Conservation (phyloP, 2,329 filamentous ascomycete species). For the Akanthomyces muscarius region DNA sequence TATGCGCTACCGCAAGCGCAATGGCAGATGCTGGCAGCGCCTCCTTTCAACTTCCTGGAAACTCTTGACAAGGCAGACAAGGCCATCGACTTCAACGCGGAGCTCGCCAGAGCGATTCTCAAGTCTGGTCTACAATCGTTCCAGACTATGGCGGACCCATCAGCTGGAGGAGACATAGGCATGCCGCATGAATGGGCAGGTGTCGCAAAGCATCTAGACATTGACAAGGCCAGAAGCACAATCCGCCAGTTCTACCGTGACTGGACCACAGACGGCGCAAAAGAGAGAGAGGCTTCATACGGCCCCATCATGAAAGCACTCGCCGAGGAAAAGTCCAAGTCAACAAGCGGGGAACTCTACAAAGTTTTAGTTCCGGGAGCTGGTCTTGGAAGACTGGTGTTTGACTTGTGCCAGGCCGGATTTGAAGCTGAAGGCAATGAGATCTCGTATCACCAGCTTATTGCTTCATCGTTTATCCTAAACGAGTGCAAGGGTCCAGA, state of each 20-base stretch:
- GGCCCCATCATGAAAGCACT: constrained; percentile 67
- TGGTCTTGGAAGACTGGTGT: constrained; percentile 82
- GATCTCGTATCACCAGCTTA: constrained; percentile 94
- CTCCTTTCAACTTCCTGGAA: constrained; percentile 79
- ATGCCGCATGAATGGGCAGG: constrained; percentile 65
- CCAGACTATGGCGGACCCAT: constrained; percentile 40
- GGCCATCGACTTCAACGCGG: constrained; percentile 84
- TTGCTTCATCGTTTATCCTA: constrained; percentile 74
- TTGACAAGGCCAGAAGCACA: constrained; percentile 90
- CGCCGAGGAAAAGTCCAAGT: constrained; percentile 39
- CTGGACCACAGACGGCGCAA: constrained; percentile 75
- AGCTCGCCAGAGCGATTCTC: constrained; percentile 75
- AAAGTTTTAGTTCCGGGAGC: constrained; percentile 84
- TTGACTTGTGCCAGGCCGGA: constrained; percentile 73
- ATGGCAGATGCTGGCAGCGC: constrained; percentile 74
- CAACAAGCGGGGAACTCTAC: constrained; percentile 38
- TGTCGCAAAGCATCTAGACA: constrained; percentile 66
- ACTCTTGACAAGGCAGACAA: constrained; percentile 76
- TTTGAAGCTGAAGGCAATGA: constrained; percentile 84
- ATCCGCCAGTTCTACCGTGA: constrained; percentile 92
- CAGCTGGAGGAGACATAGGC: constrained; percentile 37
- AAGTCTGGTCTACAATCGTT: constrained; percentile 66
- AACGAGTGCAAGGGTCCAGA: constrained; percentile 59
- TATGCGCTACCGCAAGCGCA: constrained; percentile 83
- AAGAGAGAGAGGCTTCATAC: constrained; percentile 75